A percentile compares a stretch with the other conserved stretches of the same genome.
Evolutionary conservation across 768 basidiomycete species (phyloP).

Genomic region (Phaeotremella fagi): DNA sequence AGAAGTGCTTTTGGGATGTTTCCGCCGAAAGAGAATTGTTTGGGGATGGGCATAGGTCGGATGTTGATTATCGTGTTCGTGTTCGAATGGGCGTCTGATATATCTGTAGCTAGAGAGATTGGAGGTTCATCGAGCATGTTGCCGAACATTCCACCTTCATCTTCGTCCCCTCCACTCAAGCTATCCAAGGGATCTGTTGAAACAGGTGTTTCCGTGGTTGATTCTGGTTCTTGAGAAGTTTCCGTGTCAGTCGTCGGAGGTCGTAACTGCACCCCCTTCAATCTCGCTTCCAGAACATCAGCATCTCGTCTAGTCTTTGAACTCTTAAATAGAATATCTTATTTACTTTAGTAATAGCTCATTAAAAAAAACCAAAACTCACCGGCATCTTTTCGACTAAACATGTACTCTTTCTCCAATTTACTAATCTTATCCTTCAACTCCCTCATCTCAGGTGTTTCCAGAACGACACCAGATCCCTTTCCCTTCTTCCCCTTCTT

Average conservation of each 20-base stretch:
- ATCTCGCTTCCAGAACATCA: constrained; percentile 20
- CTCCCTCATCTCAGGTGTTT: constrained; percentile 35
- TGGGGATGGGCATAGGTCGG: constrained; percentile 73
- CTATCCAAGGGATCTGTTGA: constrained; percentile 5
- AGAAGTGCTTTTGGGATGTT: constrained; percentile 73
- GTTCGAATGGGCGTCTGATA: too few species aligned
- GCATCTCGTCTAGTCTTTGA: constrained; percentile 32
- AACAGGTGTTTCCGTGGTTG: neutral
- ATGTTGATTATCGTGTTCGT: constrained; percentile 53
- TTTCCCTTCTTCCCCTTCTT: constrained; percentile 31
- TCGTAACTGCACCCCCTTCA: constrained; percentile 14
- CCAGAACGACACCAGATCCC: constrained; percentile 23
- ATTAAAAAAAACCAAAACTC: constrained; percentile 3
- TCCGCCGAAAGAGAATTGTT: constrained; percentile 65
- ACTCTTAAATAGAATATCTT: constrained; percentile 29
- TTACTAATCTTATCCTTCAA: constrained; percentile 32
- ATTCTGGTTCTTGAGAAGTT: neutral
- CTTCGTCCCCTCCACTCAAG: constrained; percentile 29
- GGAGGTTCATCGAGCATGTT: constrained; percentile 61
- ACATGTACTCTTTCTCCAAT: constrained; percentile 47
- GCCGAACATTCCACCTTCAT: constrained; percentile 59
- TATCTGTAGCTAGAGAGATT: constrained; percentile 49
- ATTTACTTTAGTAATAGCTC: neutral
- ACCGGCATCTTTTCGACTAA: constrained; percentile 46
- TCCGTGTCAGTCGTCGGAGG: neutral